Percentiles rank a stretch among this genome's conserved stretches.
These are phyloP conservation scores for Penicillium sp. DNA, from an alignment of 2,329 filamentous ascomycete species.

Conservation along the genomic window DNA sequence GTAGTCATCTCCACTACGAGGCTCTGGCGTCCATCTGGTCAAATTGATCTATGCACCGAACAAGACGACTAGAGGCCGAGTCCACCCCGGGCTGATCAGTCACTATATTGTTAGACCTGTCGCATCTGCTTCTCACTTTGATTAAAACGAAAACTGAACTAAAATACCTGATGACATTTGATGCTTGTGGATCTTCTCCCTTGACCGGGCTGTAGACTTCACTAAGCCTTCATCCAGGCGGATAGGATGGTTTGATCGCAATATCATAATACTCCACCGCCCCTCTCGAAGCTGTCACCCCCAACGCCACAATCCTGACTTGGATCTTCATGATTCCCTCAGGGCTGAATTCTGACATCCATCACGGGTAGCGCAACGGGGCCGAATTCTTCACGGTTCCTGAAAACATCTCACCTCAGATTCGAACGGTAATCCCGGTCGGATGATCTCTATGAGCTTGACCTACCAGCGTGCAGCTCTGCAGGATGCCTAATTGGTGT, in stretches of 20 bases:
- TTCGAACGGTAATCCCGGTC: neutral
- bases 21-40: constrained; percentile 7
- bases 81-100: constrained; percentile 13
- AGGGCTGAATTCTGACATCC: neutral
- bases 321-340: neutral
- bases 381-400: neutral
- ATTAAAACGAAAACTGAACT: neutral
- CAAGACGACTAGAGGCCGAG: neutral
- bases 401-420: constrained; percentile 9
- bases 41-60: neutral
- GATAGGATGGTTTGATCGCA: constrained; percentile 4
- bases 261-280: neutral
- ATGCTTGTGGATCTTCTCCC: neutral
- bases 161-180: neutral
- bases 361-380: neutral
- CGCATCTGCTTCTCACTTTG: neutral
- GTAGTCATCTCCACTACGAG: constrained; percentile 7
- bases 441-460: neutral
- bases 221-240: neutral
- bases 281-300: neutral
- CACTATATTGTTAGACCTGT: neutral
- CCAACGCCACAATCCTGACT: neutral
- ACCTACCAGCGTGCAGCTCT: neutral
- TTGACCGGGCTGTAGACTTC: neutral
- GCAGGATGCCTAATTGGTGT: neutral